Base-by-base conservation (phyloP, 768 basidiomycete species). In the Boletellus sp. region DNA sequence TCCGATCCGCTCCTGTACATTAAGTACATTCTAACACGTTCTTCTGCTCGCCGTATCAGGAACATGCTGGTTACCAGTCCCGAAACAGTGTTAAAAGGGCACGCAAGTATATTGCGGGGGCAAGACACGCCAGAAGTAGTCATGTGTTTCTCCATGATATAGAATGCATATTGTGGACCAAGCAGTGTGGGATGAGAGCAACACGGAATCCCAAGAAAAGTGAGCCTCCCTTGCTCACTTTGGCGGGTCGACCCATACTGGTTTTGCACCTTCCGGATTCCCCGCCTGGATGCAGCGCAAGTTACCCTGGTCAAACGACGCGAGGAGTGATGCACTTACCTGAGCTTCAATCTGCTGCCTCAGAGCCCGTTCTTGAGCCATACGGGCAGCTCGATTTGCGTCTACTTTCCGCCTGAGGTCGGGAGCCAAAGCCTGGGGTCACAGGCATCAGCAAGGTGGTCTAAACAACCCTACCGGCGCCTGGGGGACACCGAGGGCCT, bases 321-420 rank as follows among this genome's bases (percentile, higher is more conserved):
- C 37, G 22, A 31, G 42, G 47, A 44, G 37, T 41, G 37, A 49
- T 32, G 34, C 20, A 69, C 76, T 63, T 47, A 77, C 82, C 77
- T 81, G 79, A 5, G 74, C 75, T 49, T 75, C 71, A 6, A 74
- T 70, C 58, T 78, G 77, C 57, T 74, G 75, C 61, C 74, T 75
- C 61, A 75, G 72, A 50, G 76, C 77, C 42, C 71, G 71, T 69
- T 85, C 85, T 62, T 76, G 72, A 4, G 76, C 74, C 11, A 76
- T 56, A 26, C 85, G 75, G 8, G 76, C 68, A 15, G 75, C 75
- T 32, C 80, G 76, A 48, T 75, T 72, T 3, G 77, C 78, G 56
- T 87, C 85, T 16, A 86, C 84, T 57, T 78, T 79, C 41, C 78
- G 75, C 56, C 74, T 76, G 53, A 85, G 64, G 69, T 83, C 82